Base-by-base conservation (phyloP, 2,329 filamentous ascomycete species). In the Parafenestella ontariensis region DNA sequence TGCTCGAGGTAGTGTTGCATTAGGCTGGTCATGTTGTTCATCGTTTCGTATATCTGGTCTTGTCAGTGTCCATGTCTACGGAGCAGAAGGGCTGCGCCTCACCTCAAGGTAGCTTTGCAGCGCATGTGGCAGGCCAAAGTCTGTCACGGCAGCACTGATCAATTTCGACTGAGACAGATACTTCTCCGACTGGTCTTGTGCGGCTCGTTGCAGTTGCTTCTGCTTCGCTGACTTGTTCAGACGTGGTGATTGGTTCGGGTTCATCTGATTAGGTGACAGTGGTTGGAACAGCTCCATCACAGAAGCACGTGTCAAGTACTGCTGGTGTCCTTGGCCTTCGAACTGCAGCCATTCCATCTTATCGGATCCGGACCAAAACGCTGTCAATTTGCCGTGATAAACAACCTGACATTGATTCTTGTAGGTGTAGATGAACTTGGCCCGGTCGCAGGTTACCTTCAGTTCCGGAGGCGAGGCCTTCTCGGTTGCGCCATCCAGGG, bases 401-500 rank as follows among this genome's bases (percentile, higher is more conserved):
- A 96, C 87, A 34, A 96, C 81, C 72, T 95, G 92, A 56, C 89
- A 90, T 47, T 89, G 89, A 58, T 89, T 91, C 46, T 90, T 86
- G 69, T 94, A 97, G 85, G 91, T 96, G 72, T 96, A 96, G 5
- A 95, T 89, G 52, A 98, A 86, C 68, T 87, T 95, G 23, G 92
- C 87, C 66, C 87, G 90, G 21, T 80, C 79, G 69, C 91, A 92
- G 64, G 91, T 89, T 20, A 97, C 88, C 64, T 88, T 88, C 66
- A 90, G 87, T 41, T 86, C 86, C 43, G 88, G 87, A 1, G 83
- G 81, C 31, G 90, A 74, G 40, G 80, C 77, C 33, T 77, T 81
- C 62, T 89, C 86, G 24, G 77, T 79, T 15, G 84, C 79, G 33
- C 86, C 88, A 65, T 96, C 92, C 66, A 96, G 84, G 20, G 92